Conservation (phyloP, 192 early-diverging fungal genomes). For the Backusella australiensis region DNA sequence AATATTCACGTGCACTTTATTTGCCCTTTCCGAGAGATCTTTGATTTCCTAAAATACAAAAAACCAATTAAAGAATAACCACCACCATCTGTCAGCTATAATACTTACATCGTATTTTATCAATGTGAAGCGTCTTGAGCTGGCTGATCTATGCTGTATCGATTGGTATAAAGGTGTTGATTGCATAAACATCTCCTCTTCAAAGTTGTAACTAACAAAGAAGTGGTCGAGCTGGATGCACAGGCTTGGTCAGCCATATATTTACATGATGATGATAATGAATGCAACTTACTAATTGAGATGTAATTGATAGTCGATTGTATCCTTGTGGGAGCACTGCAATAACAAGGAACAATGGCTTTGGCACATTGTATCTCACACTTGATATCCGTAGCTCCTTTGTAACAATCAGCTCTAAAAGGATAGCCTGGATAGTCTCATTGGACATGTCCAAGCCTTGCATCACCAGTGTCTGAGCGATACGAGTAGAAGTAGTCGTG, state of each 20-base stretch:
- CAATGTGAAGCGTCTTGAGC: background rate
- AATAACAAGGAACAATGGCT: constrained; percentile 25
- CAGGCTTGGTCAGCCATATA: background rate
- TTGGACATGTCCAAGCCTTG: constrained; percentile 19
- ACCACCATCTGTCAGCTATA: background rate
- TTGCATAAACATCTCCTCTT: constrained; percentile 19
- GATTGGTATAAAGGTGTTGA: background rate
- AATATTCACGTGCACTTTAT: constrained; percentile 44
- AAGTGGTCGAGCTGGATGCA: constrained; percentile 24
- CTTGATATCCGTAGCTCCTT: constrained; percentile 26
- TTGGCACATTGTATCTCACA: constrained; percentile 26
- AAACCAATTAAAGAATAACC: background rate
- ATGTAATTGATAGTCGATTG: constrained; percentile 11
- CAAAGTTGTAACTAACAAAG: constrained; percentile 30
- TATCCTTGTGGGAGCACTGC: constrained; percentile 22
- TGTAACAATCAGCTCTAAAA: constrained; percentile 29
- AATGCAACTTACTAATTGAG: constrained; percentile 23
- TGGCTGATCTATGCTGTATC: background rate
- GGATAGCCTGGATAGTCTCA: constrained; percentile 21
- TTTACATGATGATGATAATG: too few species aligned
- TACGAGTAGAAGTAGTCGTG: constrained; percentile 3
- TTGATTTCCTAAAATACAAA: constrained; percentile 43
- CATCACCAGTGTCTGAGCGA: constrained; percentile 21
- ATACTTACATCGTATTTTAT: constrained; percentile 19
- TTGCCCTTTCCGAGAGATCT: constrained; percentile 39